Base-by-base conservation (phyloP, 106 monocot species). In the Xerophyta viscosa region DNA sequence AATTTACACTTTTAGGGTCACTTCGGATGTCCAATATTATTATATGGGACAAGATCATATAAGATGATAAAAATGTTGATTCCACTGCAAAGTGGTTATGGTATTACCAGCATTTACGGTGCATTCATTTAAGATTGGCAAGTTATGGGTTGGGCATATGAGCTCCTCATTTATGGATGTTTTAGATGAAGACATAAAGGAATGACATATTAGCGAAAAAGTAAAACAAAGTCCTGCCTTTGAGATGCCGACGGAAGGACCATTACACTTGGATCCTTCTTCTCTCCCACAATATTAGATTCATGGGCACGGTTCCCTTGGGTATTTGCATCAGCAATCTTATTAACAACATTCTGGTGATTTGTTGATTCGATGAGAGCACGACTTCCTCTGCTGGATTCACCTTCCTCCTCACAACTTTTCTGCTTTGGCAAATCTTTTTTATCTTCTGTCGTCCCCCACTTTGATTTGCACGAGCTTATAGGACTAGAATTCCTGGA, bases 401-500 rank as follows among this genome's bases (percentile, higher is more conserved):
- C 60, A 64, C 18, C 62, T 65, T 48, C 31, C 15, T 46, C 55
- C 63, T 72, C 54, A 68, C 49, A 45, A 70, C 17, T 24, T 27
- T 45, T 20, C 3, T 29, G 21, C 31, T 49, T 66, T 62, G 27
- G 19, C 48, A 21, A 57, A 31, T 62, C 64, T 36, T 20, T 53
- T 24, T 15, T 27, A 20, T n/a, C 20, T 49, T 22, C 10, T 64
- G 33, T 11, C 5, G 14, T 20, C 25, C 27, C 41, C 25, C 18
- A 41, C 64, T 36, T 62, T 39, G 51, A 65, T 50, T 77, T 56
- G 54, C 29, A 50, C 48, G 84, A 74, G 59, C 64, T 68, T 18
- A 48, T 71, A 62, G 81, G 71, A 29, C 81, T 85, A 2, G 68
- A 62, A 28, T 59, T 78, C 57, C 65, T 58, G 31, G 79, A 80